Base-by-base conservation (phyloP, 768 basidiomycete species). In the Vishniacozyma victoriae region DNA sequence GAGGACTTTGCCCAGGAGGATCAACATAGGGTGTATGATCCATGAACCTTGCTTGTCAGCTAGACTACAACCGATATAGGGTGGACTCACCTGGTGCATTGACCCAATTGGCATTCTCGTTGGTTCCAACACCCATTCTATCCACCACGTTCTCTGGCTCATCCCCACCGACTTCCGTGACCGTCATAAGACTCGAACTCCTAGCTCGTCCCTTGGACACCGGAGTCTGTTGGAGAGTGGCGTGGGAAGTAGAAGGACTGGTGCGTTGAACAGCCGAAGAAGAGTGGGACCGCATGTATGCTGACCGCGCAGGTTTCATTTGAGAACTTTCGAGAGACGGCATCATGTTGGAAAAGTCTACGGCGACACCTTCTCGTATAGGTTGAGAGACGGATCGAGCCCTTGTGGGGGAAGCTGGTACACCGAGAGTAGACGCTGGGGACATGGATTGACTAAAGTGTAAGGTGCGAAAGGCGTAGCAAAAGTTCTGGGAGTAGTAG, bases 1-100 rank as follows among this genome's bases (percentile, higher is more conserved):
- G 60, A 92, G 79, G 55, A 97, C 79, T 75, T 97, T 99, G 47
- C 87, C 90, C 19, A 81, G 73, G 44, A 86, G 78, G 62, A 99
- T 90, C 66, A 99, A 82, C 33, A 97, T 84, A 46, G 92, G 81
- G 71, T 99, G 95, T 52, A 99, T 96, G 60, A 93, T 75, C 95
- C 95, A 99, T 59, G 95, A 92, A 50, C 95, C 93, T 97, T 60
- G 3, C 15, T 26, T 11, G 39, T 36, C 20, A 45, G 36, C 45
- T 23, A 36, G 20, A 24, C 12, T 5, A 19, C 19, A 40, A 0
- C 22, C 16, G 22, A 19, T 24, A 45, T 42, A n/a, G 20, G 4
- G n/a, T 31, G 11, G 29, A 59, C 72, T 53, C 25, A 72, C 72
- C 72, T 41, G 71, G 71, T 16, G 63, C 62, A 42, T 73, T 72